Base-by-base conservation (phyloP, 306 rosid species). In the Quillaja saponaria region DNA sequence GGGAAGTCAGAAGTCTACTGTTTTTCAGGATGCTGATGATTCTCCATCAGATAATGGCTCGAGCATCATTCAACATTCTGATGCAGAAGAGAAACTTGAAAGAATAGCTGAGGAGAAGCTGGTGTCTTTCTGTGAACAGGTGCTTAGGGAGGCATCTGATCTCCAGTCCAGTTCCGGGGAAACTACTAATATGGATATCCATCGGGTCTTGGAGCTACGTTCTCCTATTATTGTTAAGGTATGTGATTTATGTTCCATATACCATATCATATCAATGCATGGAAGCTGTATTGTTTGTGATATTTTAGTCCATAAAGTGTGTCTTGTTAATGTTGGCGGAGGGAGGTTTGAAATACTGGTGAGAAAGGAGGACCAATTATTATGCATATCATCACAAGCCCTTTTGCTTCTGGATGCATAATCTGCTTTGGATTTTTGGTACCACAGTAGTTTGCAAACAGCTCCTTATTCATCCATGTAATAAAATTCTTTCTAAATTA, bases 201-300 rank as follows among this genome's bases (percentile, higher is more conserved):
- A 94, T 60, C 88, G 85, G 44, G 95, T 87, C 66, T 74, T 89
- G 80, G 97, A 87, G 69, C 71, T 94, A 64, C 99, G 99, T 47
- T 86, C 97, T 72, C 96, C 96, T 2, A 74, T 94, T 64, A 87
- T 89, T 63, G 80, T 94, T 40, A 94, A 90, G 97, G 99, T 94
- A 76, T 28, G 25, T 28, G 47, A 7, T 50, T 74, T 65, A 17
- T 50, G 51, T 28, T 55, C 51, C 64, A 14, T 45, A 15, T 2
- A 5, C 11, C 33, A 61, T 47, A 21, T 4, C 38, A 46, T 15
- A 19, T 59, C 47, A 52, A 78, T 44, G 31, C 68, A 59, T 8
- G 61, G 15, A 44, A 58, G 31, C 46, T 15, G 34, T 34, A 47
- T 58, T 71, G 48, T 42, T 21, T 42, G 21, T 40, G 67, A 25